A percentile compares a stretch with the other conserved stretches of the same genome.
Conservation (phyloP, 2,329 filamentous ascomycete species). For the Colletotrichum theobromicola region DNA sequence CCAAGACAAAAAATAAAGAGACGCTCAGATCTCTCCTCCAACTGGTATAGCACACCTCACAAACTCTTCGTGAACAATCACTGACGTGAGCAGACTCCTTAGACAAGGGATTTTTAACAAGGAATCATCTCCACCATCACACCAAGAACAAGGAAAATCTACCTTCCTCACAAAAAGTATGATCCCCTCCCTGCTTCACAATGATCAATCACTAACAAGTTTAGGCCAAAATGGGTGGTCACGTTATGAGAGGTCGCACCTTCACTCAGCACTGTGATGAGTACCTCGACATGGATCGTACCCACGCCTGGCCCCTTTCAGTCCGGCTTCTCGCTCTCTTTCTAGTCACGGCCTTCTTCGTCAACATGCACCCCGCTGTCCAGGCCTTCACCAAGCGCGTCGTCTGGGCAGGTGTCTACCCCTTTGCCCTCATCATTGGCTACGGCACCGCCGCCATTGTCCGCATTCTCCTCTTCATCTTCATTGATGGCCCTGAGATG, state of each 20-base stretch:
- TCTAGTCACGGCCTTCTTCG: neutral
- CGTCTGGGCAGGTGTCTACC: conserved; percentile 4
- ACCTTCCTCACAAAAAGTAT: neutral
- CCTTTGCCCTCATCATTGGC: conserved; percentile 5
- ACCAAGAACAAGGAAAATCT: neutral
- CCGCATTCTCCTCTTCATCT: conserved; percentile 2
- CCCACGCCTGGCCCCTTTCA: conserved; percentile 3
- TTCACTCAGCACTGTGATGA: neutral
- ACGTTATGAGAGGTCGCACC: neutral
- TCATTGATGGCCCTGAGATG: conserved; percentile 11
- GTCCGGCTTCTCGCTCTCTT: conserved; percentile 3
- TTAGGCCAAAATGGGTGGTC: neutral
- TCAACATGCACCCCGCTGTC: conserved; percentile 4
- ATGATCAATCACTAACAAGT: neutral
- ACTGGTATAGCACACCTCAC: neutral
- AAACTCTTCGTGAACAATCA: neutral
- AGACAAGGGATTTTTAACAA: neutral
- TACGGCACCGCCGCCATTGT: conserved; percentile 1
- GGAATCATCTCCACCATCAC: neutral
- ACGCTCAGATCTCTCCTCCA: neutral
- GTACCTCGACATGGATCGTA: neutral
- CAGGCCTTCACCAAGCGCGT: neutral
- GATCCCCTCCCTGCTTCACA: neutral
- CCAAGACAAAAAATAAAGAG: neutral
- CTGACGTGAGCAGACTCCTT: neutral